Evolutionary conservation across 2,329 filamentous ascomycete species (phyloP).

Genomic region (Colletotrichum spaethianum): DNA sequence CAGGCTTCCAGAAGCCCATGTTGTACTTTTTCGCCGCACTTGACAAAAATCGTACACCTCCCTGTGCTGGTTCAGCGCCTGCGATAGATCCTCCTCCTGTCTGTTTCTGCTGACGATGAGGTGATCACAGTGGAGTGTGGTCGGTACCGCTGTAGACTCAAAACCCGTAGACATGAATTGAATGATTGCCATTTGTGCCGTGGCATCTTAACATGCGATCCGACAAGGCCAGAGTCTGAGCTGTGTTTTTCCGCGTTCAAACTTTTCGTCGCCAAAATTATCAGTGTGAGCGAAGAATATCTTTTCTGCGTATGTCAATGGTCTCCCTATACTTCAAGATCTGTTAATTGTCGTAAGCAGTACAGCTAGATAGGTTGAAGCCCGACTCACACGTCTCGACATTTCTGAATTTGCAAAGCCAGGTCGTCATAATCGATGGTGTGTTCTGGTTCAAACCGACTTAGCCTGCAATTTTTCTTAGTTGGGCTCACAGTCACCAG

Average conservation of each 20-base stretch:
- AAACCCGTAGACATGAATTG: slow-evolving; percentile 42
- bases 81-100: slow-evolving; percentile 20
- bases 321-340: neutral
- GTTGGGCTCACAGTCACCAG: neutral
- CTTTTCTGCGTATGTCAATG: slow-evolving; percentile 38
- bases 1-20: slow-evolving; percentile 99
- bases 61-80: slow-evolving; percentile 16
- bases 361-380: too few species aligned
- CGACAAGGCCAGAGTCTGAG: slow-evolving; percentile 31
- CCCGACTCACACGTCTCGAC: neutral
- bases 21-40: slow-evolving; percentile 98
- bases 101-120: slow-evolving; percentile 31
- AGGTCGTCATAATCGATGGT: slow-evolving; percentile 9
- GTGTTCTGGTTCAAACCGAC: slow-evolving; percentile 2
- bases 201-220: slow-evolving; percentile 41
- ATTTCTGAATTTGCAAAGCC: neutral
- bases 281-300: slow-evolving; percentile 28
- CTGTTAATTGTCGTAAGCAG: too few species aligned
- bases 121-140: slow-evolving; percentile 40
- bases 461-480: neutral
- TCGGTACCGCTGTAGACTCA: slow-evolving; percentile 32
- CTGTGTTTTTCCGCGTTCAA: slow-evolving; percentile 27
- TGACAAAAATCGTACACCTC: slow-evolving; percentile 94
- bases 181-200: slow-evolving; percentile 42
- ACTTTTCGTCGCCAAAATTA: neutral